These are phyloP conservation scores for Emydomyces testavorans DNA, from an alignment of 2,329 filamentous ascomycete species.

Conservation along the genomic window DNA sequence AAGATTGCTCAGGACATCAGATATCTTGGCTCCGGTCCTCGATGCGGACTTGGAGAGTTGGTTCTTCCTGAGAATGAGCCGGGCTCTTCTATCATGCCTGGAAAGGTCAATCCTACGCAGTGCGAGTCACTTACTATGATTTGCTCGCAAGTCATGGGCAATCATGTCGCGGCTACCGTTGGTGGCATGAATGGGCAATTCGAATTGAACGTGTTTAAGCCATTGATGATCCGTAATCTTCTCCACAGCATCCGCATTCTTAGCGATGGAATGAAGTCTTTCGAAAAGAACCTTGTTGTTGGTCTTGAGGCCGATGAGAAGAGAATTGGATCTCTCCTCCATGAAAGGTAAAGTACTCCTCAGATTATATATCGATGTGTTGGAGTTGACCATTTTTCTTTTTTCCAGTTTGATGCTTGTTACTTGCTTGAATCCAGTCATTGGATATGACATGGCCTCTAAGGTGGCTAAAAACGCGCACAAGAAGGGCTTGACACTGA, in stretches of 20 bases:
- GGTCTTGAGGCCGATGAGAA: conserved; percentile 89
- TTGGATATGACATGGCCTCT: conserved; percentile 93
- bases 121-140: conserved; percentile 97
- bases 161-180: conserved; percentile 85
- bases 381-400: conserved; percentile 18
- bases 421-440: conserved; percentile 93
- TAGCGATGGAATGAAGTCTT: conserved; percentile 84
- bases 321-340: conserved; percentile 78
- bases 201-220: conserved; percentile 98
- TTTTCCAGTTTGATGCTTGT: conserved; percentile 77
- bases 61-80: conserved; percentile 95
- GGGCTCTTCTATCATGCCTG: conserved; percentile 95
- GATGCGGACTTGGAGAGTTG: conserved; percentile 90
- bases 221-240: conserved; percentile 86
- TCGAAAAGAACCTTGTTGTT: conserved; percentile 82
- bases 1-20: conserved; percentile 98
- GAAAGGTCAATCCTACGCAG: conserved; percentile 98
- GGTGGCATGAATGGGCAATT: conserved; percentile 97
- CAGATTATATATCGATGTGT: conserved; percentile 13
- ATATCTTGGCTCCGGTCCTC: conserved; percentile 89
- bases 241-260: conserved; percentile 84
- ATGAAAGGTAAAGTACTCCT: conserved; percentile 63
- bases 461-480: conserved; percentile 98
- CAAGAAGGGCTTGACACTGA: conserved; percentile 92
- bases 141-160: conserved; percentile 94